A percentile compares a stretch with the other conserved stretches of the same genome.
These are phyloP conservation scores for Candida coquimbonensis DNA, from an alignment of 805 yeast species.

Conservation along the genomic window DNA sequence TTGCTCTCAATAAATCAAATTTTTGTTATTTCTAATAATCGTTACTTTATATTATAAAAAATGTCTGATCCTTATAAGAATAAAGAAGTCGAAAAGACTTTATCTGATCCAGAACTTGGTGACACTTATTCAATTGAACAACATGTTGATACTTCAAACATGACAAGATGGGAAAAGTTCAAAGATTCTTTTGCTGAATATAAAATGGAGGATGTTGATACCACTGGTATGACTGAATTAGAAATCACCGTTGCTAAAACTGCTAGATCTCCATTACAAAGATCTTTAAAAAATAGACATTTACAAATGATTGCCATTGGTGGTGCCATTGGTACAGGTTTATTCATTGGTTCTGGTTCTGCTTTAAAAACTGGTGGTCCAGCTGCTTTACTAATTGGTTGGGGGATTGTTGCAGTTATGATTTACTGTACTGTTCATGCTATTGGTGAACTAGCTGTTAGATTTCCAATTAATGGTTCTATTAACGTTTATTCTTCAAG, in stretches of 20 bases:
- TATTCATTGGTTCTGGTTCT: constrained; percentile 66
- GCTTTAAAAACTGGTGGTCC: constrained; percentile 65
- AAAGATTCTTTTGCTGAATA: constrained; percentile 15
- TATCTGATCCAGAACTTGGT: constrained; percentile 19
- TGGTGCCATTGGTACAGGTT: constrained; percentile 79
- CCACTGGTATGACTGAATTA: constrained; percentile 28
- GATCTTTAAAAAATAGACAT: constrained; percentile 44
- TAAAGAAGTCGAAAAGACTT: constrained; percentile 3
- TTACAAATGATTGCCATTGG: constrained; percentile 78
- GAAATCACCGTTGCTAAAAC: constrained; percentile 36
- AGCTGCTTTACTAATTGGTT: constrained; percentile 31
- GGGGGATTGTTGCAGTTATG: constrained; percentile 42
- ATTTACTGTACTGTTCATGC: constrained; percentile 47
- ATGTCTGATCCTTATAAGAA: constrained; percentile 6
- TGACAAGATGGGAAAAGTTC: constrained; percentile 13
- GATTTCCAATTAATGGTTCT: constrained; percentile 65
- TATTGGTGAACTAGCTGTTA: constrained; percentile 52
- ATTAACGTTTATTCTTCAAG: constrained; percentile 51
- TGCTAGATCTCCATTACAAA: constrained; percentile 20
- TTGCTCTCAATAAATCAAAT: too few relatives aligned
- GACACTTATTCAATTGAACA: constrained; percentile 16
- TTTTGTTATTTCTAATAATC: too few relatives aligned
- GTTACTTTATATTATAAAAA: too few relatives aligned
- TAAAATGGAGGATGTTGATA: constrained; percentile 6
- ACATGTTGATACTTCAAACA: neutral